These are phyloP conservation scores for Flammula alnicola DNA, from an alignment of 1,284 basidiomycete species.

Conservation along the genomic window DNA sequence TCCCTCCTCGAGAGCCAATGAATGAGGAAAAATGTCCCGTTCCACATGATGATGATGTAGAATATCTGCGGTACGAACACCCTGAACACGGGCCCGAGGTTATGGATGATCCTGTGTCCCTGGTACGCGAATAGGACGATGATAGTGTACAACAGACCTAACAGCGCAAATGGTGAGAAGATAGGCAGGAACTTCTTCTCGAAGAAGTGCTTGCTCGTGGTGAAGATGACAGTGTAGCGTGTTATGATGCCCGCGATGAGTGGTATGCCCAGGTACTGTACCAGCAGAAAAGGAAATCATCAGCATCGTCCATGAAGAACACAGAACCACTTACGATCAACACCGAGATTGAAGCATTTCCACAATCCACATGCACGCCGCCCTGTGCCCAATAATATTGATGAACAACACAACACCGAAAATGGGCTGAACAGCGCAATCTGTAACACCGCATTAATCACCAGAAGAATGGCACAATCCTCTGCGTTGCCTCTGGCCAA, in stretches of 20 bases:
- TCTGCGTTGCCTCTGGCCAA: constrained; percentile 78
- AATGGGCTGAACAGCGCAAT: constrained; percentile 81
- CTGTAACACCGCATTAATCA: constrained; percentile 70
- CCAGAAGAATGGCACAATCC: constrained; percentile 78
- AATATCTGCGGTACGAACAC: constrained; percentile 80
- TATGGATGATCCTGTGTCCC: constrained; percentile 59
- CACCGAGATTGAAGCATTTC: constrained; percentile 74
- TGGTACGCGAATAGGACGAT: constrained; percentile 81
- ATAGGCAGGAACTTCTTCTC: constrained; percentile 64
- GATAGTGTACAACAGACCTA: constrained; percentile 80
- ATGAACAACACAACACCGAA: constrained; percentile 78
- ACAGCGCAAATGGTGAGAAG: constrained; percentile 74
- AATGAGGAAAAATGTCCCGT: constrained; percentile 60
- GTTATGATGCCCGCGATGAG: constrained; percentile 70
- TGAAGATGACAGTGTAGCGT: constrained; percentile 57
- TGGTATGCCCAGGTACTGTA: constrained; percentile 64
- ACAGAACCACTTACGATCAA: constrained; percentile 57
- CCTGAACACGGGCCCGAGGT: constrained; percentile 76
- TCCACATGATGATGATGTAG: constrained; percentile 85
- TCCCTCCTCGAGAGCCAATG: constrained; percentile 45
- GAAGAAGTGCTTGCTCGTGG: constrained; percentile 55
- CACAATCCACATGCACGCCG: constrained; percentile 64
- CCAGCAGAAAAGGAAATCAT: neutral
- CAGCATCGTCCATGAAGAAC: no score
- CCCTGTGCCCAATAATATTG: constrained; percentile 65